Conservation (phyloP, 1,284 basidiomycete species). For the Macrocystidia cucumis region DNA sequence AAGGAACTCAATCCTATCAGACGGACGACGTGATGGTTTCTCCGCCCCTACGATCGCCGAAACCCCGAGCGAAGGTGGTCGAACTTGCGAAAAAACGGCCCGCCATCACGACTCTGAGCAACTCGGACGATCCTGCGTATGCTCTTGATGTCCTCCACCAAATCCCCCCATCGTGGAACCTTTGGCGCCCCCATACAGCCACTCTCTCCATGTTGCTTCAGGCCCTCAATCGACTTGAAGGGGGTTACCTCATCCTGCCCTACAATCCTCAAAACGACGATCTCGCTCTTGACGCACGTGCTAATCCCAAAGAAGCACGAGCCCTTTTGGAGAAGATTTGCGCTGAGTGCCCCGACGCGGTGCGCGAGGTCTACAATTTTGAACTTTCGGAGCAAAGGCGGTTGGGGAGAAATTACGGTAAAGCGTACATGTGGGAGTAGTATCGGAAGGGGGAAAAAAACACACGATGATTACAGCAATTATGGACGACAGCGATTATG, state of each 20-base stretch:
- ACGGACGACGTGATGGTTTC: slow-evolving; percentile 4
- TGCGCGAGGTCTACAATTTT: slow-evolving; percentile 32
- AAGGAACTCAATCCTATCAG: not conserved
- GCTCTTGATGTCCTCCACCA: slow-evolving; percentile 54
- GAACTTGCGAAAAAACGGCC: slow-evolving; percentile 11
- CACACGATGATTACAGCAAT: not conserved
- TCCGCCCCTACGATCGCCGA: not conserved
- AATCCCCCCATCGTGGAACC: slow-evolving; percentile 54
- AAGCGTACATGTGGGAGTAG: slow-evolving; percentile 21
- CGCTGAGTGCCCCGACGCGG: slow-evolving; percentile 40
- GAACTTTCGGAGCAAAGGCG: slow-evolving; percentile 23
- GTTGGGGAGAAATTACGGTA: slow-evolving; percentile 20
- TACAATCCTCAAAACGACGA: slow-evolving; percentile 18
- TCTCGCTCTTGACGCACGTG: slow-evolving; percentile 16
- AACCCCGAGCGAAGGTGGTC: slow-evolving; percentile 13
- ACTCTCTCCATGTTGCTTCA: slow-evolving; percentile 38
- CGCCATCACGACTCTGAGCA: slow-evolving; percentile 14
- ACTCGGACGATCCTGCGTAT: slow-evolving; percentile 36
- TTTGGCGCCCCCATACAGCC: slow-evolving; percentile 54
- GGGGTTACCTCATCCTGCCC: slow-evolving; percentile 43
- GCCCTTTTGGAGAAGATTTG: slow-evolving; percentile 35
- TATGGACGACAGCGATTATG: too few relatives aligned
- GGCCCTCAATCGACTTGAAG: slow-evolving; percentile 37
- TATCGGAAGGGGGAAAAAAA: slow-evolving; percentile 1
- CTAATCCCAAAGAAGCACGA: slow-evolving; percentile 22